Percentiles rank a stretch among this genome's conserved stretches.
These are phyloP conservation scores for Mycena galericulata DNA, from an alignment of 768 basidiomycete genomes.

Conservation along the genomic window DNA sequence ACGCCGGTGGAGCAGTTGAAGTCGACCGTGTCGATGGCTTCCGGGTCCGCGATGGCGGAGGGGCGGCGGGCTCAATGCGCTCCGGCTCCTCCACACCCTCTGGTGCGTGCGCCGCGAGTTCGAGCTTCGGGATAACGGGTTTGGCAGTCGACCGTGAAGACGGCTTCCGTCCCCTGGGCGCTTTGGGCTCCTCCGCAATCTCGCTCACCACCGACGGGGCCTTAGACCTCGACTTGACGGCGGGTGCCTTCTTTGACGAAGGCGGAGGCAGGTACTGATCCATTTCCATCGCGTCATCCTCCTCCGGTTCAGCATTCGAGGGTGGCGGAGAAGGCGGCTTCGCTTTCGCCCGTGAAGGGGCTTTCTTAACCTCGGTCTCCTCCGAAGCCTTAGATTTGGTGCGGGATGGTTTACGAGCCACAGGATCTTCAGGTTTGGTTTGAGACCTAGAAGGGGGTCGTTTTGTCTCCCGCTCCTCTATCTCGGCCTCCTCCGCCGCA, in stretches of 20 bases:
- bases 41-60: conserved; percentile 16
- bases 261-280: conserved; percentile 36
- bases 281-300: conserved; percentile 34
- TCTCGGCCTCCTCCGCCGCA: neutral
- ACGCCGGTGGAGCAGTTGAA: conserved; percentile 11
- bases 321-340: conserved; percentile 22
- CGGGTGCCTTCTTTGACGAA: conserved; percentile 17
- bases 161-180: conserved; percentile 21
- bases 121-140: conserved; percentile 21
- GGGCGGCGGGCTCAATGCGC: conserved; percentile 8
- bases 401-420: conserved; percentile 27
- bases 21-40: conserved; percentile 24
- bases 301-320: conserved; percentile 27
- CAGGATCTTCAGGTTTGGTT: conserved; percentile 15
- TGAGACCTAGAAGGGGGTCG: conserved; percentile 28
- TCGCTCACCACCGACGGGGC: conserved; percentile 16
- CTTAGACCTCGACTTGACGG: conserved; percentile 15
- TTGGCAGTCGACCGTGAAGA: conserved; percentile 28
- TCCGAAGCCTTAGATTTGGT: conserved; percentile 30
- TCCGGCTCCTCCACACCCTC: conserved; percentile 23
- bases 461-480: neutral
- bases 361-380: conserved; percentile 25
- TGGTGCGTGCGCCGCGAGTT: conserved; percentile 4
- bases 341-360: conserved; percentile 26
- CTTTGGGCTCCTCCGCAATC: conserved; percentile 14